Conservation (phyloP, 1,284 basidiomycete genomes). For the Ustilago tritici region DNA sequence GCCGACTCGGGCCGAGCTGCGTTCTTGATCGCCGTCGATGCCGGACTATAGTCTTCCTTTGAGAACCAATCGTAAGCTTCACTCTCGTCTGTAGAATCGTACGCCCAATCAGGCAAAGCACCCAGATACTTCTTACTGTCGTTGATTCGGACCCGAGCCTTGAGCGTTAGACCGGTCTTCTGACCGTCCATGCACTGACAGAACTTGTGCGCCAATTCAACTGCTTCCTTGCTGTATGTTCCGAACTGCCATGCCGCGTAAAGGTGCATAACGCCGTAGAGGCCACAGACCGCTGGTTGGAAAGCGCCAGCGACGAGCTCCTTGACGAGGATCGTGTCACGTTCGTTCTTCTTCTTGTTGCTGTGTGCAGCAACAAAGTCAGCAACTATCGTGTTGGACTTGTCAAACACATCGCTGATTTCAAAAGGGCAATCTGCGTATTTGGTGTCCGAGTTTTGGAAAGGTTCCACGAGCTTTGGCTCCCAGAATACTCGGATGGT, state of each 20-base stretch:
- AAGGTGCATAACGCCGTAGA: constrained; percentile 44
- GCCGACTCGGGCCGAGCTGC: constrained; percentile 24
- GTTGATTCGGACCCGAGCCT: constrained; percentile 21
- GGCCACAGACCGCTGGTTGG: constrained; percentile 19
- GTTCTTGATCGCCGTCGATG: constrained; percentile 18
- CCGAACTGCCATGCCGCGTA: constrained; percentile 44
- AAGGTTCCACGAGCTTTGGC: constrained; percentile 42
- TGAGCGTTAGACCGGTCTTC: constrained; percentile 44
- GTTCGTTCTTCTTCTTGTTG: constrained; percentile 21
- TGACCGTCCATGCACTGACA: constrained; percentile 42
- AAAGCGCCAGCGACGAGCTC: constrained; percentile 29
- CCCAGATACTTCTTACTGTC: constrained; percentile 35
- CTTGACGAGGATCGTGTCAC: constrained; percentile 28
- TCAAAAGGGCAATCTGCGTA: constrained; percentile 57
- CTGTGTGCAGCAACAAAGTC: constrained; percentile 36
- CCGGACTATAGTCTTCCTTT: constrained; percentile 1
- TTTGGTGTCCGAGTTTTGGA: constrained; percentile 39
- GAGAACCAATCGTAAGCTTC: constrained; percentile 27
- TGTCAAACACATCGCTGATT: constrained; percentile 53
- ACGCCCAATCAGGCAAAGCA: constrained; percentile 36
- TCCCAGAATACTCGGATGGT: constrained; percentile 58
- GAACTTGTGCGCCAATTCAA: constrained; percentile 48
- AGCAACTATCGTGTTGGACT: constrained; percentile 28
- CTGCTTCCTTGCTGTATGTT: constrained; percentile 21
- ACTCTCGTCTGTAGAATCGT: constrained; percentile 14